Evolutionary conservation across 805 yeast genomes (phyloP).

Genomic region (Cyberlindnera mrakii): DNA sequence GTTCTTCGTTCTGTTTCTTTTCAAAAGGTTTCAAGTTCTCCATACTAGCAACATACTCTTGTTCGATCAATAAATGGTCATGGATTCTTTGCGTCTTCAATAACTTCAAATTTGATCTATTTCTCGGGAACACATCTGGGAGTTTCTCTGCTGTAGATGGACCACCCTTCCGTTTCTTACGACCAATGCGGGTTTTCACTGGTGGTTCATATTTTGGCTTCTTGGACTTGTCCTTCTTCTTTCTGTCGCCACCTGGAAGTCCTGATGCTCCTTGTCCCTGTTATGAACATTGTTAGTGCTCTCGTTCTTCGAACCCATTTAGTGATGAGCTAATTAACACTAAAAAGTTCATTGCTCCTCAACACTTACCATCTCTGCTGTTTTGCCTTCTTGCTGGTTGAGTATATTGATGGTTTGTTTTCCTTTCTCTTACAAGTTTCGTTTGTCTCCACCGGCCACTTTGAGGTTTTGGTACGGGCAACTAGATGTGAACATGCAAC

Average conservation of each 20-base stretch:
- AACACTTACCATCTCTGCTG: too few relatives aligned
- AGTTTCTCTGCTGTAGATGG: conserved; percentile 80
- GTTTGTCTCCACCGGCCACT: too few relatives aligned
- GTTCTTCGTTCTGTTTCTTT: conserved; percentile 92
- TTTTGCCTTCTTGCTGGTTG: too few relatives aligned
- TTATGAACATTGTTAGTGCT: not conserved
- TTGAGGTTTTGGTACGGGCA: too few relatives aligned
- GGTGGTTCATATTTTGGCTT: conserved; percentile 99
- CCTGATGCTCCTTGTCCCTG: conserved; percentile 55
- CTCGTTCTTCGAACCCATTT: not conserved
- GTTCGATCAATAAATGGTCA: conserved; percentile 91
- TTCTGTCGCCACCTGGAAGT: conserved; percentile 40
- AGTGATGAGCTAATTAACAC: not conserved
- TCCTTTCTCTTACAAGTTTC: too few relatives aligned
- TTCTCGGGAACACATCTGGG: conserved; percentile 85
- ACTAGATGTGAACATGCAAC: too few relatives aligned
- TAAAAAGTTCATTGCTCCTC: too few relatives aligned
- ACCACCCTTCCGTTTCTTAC: conserved; percentile 85
- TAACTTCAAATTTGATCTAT: conserved; percentile 87
- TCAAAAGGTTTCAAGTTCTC: conserved; percentile 94
- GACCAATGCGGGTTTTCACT: conserved; percentile 88
- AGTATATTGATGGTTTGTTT: too few relatives aligned
- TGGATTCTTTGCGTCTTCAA: conserved; percentile 93
- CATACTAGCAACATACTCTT: conserved; percentile 91
- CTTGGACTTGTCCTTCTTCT: conserved; percentile 64